Base-by-base conservation (phyloP, 1,284 basidiomycete species). In the Cerrena zonata region DNA sequence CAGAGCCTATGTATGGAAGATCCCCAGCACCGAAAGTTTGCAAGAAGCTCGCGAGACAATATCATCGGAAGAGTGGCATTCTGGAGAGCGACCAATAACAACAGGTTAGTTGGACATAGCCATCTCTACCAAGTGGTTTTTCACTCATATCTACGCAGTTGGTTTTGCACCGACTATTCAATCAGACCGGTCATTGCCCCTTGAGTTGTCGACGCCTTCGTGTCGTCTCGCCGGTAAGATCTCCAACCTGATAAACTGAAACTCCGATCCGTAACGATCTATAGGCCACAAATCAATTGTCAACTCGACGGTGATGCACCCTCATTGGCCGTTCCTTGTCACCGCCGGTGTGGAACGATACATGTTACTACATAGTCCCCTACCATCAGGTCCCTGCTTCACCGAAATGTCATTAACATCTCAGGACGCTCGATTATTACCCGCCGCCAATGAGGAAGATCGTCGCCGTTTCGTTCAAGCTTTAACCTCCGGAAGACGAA, bases 1-100 rank as follows among this genome's bases (percentile, higher is more conserved):
- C 61, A 74, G 82, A 26, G 80, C 74, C 11, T 91, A 91, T 57
- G 65, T 89, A n/a, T 91, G 89, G 89, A 78, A 77, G 57, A 71
- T 90, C 27, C 87, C 88, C 2, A 61, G 73, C 2, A 51, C 75
- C 1, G 55, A 63, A 3, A 64, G 68, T 12, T 69, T 90, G 23
- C 53, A 61, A 2, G 69, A 73, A 19, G 59, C 63, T 49, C 72
- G 86, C 34, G 61, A 65, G 51, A 68, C 71, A 46, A 63, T 82
- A 37, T 62, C 62, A 39, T 53, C 58, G 2, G 59, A 68, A 7
- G 68, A 77, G 23, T 86, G 82, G 81, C 19, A 47, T 11, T 13
- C 30, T 7, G 36, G 19, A 3, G 4, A 13, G 19, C 22, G 65
- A 64, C 58, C 53, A 36, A 62, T 63, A 53, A 64, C 57, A 21